A percentile compares a stretch with the other conserved stretches of the same genome.
Conservation (phyloP, 345 rosid species). For the Zanthoxylum bungeanum region DNA sequence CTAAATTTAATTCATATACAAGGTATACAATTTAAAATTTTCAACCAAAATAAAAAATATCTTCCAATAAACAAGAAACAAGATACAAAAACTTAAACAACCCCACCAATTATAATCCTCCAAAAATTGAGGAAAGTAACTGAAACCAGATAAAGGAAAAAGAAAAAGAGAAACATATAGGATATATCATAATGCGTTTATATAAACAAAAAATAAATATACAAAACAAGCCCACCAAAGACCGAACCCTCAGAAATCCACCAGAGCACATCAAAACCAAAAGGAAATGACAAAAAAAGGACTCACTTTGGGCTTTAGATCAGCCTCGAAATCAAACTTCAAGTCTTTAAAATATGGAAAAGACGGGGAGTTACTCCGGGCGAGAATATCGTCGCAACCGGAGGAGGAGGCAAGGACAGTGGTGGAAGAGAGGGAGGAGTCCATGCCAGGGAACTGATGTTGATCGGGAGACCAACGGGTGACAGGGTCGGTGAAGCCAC, state of each 20-base stretch:
- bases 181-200: neutral
- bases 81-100: neutral
- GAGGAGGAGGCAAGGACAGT: conserved; percentile 36
- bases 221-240: neutral
- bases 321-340: conserved; percentile 56
- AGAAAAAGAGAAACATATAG: neutral
- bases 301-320: conserved; percentile 77
- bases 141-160: neutral
- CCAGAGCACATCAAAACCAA: neutral
- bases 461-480: conserved; percentile 44
- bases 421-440: neutral
- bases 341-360: conserved; percentile 72
- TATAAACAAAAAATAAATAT: no score
- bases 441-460: conserved; percentile 69
- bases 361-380: conserved; percentile 46
- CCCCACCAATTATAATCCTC: neutral
- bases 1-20: neutral
- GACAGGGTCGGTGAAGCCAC: conserved; percentile 46
- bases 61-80: neutral
- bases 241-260: neutral
- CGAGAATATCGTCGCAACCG: conserved; percentile 56
- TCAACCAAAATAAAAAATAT: neutral
- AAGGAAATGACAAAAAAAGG: neutral
- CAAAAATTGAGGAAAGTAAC: neutral
- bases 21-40: neutral